Evolutionary conservation across 2,329 filamentous ascomycete genomes (phyloP).

Genomic region (Sclerotinia nivalis): DNA sequence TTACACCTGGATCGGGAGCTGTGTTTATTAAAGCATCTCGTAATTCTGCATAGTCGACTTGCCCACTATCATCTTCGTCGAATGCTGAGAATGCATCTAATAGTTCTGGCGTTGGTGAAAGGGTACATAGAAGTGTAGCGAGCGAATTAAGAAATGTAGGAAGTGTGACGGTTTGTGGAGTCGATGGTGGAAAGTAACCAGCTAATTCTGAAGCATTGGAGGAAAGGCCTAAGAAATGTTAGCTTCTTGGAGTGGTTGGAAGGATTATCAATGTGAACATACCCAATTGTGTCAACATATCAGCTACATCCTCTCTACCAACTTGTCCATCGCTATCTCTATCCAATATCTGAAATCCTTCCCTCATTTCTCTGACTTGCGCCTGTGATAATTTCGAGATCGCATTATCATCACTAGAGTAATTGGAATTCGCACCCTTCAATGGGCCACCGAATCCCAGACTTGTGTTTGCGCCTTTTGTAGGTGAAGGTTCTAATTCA

Average conservation of each 20-base stretch:
- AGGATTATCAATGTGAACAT: slow-evolving; percentile 29
- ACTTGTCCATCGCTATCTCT: slow-evolving; percentile 83
- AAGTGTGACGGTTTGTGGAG: slow-evolving; percentile 73
- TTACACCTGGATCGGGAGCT: slow-evolving; percentile 69
- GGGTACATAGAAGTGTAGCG: slow-evolving; percentile 68
- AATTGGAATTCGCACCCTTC: slow-evolving; percentile 24
- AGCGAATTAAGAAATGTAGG: slow-evolving; percentile 84
- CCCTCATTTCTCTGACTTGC: slow-evolving; percentile 83
- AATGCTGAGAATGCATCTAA: slow-evolving; percentile 91
- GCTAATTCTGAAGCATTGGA: slow-evolving; percentile 69
- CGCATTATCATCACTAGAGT: slow-evolving; percentile 46
- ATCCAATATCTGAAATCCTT: slow-evolving; percentile 92
- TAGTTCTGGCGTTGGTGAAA: slow-evolving; percentile 79
- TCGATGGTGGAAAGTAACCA: slow-evolving; percentile 76
- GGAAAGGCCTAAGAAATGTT: slow-evolving; percentile 62
- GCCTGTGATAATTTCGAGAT: slow-evolving; percentile 75
- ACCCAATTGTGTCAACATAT: slow-evolving; percentile 87
- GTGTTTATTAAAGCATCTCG: slow-evolving; percentile 82
- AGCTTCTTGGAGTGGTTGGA: slow-evolving; percentile 4
- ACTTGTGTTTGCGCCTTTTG: slow-evolving; percentile 35
- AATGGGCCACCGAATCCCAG: slow-evolving; percentile 39
- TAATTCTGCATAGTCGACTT: slow-evolving; percentile 81
- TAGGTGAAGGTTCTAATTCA: slow-evolving; percentile 42
- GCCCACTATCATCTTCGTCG: slow-evolving; percentile 92
- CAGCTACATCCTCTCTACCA: slow-evolving; percentile 77